These are phyloP conservation scores for Brettanomyces sp. DNA, from an alignment of 805 yeast genomes.

Conservation along the genomic window DNA sequence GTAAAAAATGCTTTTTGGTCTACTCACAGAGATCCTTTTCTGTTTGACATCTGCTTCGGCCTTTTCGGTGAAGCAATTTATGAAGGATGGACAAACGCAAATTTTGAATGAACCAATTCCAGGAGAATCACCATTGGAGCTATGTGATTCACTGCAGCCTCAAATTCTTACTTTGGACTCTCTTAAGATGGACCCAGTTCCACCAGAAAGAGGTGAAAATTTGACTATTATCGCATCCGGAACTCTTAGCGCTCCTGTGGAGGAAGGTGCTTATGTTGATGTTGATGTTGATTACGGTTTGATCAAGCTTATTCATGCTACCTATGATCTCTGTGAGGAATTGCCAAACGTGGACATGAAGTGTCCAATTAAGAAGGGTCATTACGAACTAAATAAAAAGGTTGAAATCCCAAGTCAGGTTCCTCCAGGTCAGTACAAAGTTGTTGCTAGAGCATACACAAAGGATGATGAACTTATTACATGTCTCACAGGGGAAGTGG, in stretches of 20 bases:
- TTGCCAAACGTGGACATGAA: constrained; percentile 71
- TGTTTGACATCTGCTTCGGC: too few species aligned
- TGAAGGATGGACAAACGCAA: too few species aligned
- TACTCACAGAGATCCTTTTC: too few species aligned
- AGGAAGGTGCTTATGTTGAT: constrained; percentile 88
- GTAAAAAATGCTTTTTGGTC: too few species aligned
- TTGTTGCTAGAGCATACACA: constrained; percentile 84
- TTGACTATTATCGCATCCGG: constrained; percentile 77
- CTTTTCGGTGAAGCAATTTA: too few species aligned
- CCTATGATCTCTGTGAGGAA: constrained; percentile 89
- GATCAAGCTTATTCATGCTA: constrained; percentile 77
- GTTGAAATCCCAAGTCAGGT: constrained; percentile 86
- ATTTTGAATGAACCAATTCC: constrained; percentile 59
- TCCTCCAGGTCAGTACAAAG: constrained; percentile 90
- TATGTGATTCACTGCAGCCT: constrained; percentile 57
- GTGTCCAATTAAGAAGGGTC: constrained; percentile 76
- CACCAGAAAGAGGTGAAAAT: constrained; percentile 80
- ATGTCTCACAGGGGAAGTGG: constrained; percentile 70
- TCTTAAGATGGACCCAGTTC: constrained; percentile 69
- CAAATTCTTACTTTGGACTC: constrained; percentile 58
- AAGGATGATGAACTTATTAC: constrained; percentile 73
- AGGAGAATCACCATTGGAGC: constrained; percentile 78
- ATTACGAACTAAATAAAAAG: constrained; percentile 51
- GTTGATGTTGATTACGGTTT: constrained; percentile 90
- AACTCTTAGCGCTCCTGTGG: constrained; percentile 40